These are phyloP conservation scores for Hypoxylon sp. DNA, from an alignment of 2,329 filamentous ascomycete genomes.

Conservation along the genomic window DNA sequence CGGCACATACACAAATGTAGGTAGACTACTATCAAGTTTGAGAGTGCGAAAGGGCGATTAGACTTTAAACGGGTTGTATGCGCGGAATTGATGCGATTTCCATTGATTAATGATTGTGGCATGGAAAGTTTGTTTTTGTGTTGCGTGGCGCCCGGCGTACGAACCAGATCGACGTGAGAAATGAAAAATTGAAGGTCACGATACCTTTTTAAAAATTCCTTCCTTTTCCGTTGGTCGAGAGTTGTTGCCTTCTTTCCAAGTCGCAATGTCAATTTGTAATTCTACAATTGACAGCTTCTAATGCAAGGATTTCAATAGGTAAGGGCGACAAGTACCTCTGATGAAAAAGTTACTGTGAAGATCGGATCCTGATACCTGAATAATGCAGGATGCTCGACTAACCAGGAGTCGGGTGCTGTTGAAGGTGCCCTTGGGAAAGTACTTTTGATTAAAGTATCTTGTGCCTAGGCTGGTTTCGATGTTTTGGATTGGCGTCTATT, in stretches of 20 bases:
- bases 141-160: conserved; percentile 22
- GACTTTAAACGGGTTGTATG: conserved; percentile 9
- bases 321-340: conserved; percentile 26
- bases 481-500: conserved; percentile 57
- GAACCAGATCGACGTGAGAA: conserved; percentile 29
- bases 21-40: conserved; percentile 12
- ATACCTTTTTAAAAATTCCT: conserved; percentile 31
- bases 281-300: conserved; percentile 22
- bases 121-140: conserved; percentile 16
- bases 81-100: conserved; percentile 11
- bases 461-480: conserved; percentile 53
- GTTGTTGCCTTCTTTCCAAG: conserved; percentile 7
- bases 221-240: conserved; percentile 20
- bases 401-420: conserved; percentile 42
- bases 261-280: conserved; percentile 22
- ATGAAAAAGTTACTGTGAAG: conserved; percentile 31
- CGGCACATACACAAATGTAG: conserved; percentile 14
- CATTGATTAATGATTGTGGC: conserved; percentile 6
- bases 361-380: conserved; percentile 38
- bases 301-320: conserved; percentile 34
- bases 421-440: conserved; percentile 48
- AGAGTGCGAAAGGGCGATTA: conserved; percentile 10
- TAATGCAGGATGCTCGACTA: conserved; percentile 35
- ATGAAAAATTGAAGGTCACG: conserved; percentile 28
- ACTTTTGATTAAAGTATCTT: conserved; percentile 62